Evolutionary conservation across 345 rosid genomes (phyloP).

Genomic region (Hibiscus tridactylites): DNA sequence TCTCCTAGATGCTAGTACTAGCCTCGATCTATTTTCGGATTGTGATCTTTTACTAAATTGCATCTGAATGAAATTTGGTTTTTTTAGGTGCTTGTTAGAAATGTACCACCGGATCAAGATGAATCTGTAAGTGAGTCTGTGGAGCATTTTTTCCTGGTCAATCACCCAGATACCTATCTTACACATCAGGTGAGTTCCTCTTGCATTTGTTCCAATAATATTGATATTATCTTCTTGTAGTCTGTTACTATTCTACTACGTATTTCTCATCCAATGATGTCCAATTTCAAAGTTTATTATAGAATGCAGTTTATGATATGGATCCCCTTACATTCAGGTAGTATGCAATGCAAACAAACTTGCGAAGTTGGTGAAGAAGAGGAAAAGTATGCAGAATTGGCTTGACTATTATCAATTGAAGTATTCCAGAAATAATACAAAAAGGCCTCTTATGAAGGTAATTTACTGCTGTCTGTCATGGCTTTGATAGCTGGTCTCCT

Average conservation of each 20-base stretch:
- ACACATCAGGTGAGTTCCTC: neutral
- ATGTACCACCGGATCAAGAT: constrained; percentile 71
- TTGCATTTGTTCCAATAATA: neutral
- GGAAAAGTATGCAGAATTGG: constrained; percentile 70
- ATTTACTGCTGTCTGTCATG: neutral
- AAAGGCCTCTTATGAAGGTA: constrained; percentile 66
- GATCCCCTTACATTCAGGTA: constrained; percentile 36
- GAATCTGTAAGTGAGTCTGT: constrained; percentile 78
- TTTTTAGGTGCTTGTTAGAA: constrained; percentile 66
- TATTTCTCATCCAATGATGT: neutral
- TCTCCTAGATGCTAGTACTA: too few species aligned
- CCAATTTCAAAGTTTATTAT: neutral
- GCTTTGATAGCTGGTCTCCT: constrained; percentile 9
- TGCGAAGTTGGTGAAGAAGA: constrained; percentile 62
- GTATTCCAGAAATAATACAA: constrained; percentile 43
- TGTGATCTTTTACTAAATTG: neutral
- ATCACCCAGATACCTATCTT: constrained; percentile 46
- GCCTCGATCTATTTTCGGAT: neutral
- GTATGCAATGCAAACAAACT: constrained; percentile 83
- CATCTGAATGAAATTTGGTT: constrained; percentile 3
- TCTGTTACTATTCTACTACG: too few species aligned
- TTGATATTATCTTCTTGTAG: too few species aligned
- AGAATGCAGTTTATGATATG: neutral
- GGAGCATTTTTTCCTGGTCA: constrained; percentile 79
- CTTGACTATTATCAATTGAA: constrained; percentile 73